These are phyloP conservation scores for Apiotrichum sp. DNA, from an alignment of 1,284 basidiomycete species.

Conservation along the genomic window DNA sequence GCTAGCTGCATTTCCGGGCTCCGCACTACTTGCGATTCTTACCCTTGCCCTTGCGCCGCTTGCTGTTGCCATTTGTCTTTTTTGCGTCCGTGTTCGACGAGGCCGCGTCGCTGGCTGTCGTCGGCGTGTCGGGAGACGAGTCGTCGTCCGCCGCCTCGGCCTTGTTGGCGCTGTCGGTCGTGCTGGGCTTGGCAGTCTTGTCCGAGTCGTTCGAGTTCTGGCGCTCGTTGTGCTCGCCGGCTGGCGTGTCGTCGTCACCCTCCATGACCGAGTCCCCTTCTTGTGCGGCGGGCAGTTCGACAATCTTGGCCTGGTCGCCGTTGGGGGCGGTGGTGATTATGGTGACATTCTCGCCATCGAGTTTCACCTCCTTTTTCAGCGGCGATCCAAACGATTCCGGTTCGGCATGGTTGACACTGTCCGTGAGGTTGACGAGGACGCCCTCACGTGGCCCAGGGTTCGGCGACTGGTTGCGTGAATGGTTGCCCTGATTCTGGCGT, in stretches of 20 bases:
- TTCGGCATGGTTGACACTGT: conserved; percentile 1
- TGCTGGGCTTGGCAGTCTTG: neutral
- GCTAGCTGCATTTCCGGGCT: neutral
- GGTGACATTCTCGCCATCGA: neutral
- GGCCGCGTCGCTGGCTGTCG: neutral
- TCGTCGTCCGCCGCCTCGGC: neutral
- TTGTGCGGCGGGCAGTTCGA: neutral
- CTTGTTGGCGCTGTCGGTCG: too few species aligned
- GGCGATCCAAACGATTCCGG: neutral
- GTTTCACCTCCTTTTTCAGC: neutral
- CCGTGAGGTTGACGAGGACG: conserved; percentile 6
- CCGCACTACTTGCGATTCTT: conserved; percentile 11
- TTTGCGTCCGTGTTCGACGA: neutral
- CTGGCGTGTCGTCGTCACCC: neutral
- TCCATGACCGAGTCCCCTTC: neutral
- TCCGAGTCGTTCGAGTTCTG: neutral
- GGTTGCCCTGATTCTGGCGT: neutral
- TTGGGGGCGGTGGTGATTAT: conserved; percentile 1
- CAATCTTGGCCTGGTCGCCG: neutral
- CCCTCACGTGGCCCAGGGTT: conserved; percentile 6
- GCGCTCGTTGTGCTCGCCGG: neutral
- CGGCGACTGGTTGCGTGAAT: neutral
- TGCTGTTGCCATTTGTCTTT: conserved; percentile 4
- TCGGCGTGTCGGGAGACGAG: neutral
- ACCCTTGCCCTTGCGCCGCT: conserved; percentile 9